A percentile compares a stretch with the other conserved stretches of the same genome.
Conservation (phyloP, 768 basidiomycete genomes). For the Lactarius tabidus region DNA sequence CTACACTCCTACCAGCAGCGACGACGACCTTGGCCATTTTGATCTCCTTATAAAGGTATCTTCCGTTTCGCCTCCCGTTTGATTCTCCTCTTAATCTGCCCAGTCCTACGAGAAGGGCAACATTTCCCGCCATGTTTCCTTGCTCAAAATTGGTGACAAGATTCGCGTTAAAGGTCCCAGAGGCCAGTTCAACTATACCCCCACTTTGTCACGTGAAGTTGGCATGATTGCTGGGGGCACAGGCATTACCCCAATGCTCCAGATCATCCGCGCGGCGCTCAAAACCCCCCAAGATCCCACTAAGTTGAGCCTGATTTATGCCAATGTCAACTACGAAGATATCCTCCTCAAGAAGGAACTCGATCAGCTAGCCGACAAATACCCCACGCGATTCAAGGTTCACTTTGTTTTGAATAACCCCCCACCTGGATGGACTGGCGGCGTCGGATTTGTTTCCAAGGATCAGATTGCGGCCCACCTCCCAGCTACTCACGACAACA, state of each 20-base stretch:
- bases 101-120: constrained; percentile 97
- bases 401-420: constrained; percentile 95
- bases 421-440: constrained; percentile 80
- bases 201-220: constrained; percentile 67
- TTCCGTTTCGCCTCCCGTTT: constrained; percentile 1
- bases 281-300: constrained; percentile 86
- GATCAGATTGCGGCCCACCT: constrained; percentile 84
- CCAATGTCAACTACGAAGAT: constrained; percentile 90
- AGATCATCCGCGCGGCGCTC: constrained; percentile 92
- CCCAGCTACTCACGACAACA: constrained; percentile 58
- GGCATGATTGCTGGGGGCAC: constrained; percentile 99
- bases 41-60: constrained; percentile 94
- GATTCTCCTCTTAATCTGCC: neutral
- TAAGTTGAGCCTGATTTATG: constrained; percentile 85
- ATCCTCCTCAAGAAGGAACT: constrained; percentile 89
- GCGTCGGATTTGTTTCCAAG: constrained; percentile 89
- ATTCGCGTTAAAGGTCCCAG: constrained; percentile 94
- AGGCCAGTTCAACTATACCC: constrained; percentile 85
- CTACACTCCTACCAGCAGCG: constrained; percentile 94
- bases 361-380: constrained; percentile 63
- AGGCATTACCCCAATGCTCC: constrained; percentile 98
- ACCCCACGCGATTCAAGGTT: constrained; percentile 69
- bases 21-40: constrained; percentile 90
- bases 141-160: constrained; percentile 82
- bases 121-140: constrained; percentile 81